Conservation (phyloP, 2,329 filamentous ascomycete genomes). For the Pezicula neosporulosa region DNA sequence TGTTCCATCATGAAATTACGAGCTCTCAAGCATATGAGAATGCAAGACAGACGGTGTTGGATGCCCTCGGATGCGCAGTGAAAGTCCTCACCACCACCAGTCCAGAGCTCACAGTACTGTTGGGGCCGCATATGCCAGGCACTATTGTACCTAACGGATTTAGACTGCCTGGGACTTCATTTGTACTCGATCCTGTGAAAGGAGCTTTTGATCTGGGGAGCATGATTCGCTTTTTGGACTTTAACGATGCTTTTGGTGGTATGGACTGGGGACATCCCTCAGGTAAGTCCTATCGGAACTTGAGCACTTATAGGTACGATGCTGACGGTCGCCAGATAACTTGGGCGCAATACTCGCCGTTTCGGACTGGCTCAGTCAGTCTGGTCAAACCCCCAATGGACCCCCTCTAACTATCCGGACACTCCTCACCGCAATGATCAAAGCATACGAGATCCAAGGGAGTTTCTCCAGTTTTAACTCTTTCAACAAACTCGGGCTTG, state of each 20-base stretch:
- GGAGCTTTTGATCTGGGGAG: constrained; percentile 35
- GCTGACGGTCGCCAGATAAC: constrained; percentile 27
- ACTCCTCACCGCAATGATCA: constrained; percentile 32
- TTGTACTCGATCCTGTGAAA: constrained; percentile 32
- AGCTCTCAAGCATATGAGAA: constrained; percentile 6
- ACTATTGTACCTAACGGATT: constrained; percentile 29
- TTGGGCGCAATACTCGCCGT: constrained; percentile 33
- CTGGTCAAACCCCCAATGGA: not conserved
- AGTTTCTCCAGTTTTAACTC: constrained; percentile 31
- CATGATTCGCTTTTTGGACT: constrained; percentile 37
- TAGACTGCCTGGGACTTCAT: constrained; percentile 33
- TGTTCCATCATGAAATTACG: constrained; percentile 11
- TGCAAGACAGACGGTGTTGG: constrained; percentile 15
- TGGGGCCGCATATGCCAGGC: constrained; percentile 12
- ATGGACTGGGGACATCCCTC: constrained; percentile 40
- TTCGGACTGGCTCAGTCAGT: constrained; percentile 26
- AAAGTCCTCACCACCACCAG: constrained; percentile 13
- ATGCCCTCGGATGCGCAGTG: constrained; percentile 18
- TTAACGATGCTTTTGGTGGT: constrained; percentile 36
- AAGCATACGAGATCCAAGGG: constrained; percentile 41
- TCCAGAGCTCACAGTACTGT: constrained; percentile 8
- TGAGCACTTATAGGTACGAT: too few species aligned
- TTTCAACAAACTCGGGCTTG: constrained; percentile 35
- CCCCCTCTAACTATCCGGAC: constrained; percentile 28
- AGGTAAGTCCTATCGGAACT: constrained; percentile 9